Percentiles rank a stretch among this genome's conserved stretches.
Conservation (phyloP, 2,329 filamentous ascomycete species). For the Byssoonygena ceratinophila region DNA sequence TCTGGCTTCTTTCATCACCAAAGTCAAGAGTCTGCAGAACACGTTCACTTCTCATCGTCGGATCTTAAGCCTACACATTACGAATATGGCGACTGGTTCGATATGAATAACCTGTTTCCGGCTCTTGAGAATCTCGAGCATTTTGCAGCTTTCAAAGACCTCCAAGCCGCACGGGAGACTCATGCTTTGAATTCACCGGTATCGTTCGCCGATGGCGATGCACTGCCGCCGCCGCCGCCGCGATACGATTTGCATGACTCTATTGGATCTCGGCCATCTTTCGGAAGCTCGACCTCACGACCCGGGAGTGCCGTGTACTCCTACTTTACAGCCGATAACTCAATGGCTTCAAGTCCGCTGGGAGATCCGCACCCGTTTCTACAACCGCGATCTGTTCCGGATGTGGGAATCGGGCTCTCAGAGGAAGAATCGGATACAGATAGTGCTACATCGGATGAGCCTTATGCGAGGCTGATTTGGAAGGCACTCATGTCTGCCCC, state of each 20-base stretch:
- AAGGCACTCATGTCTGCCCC: conserved; percentile 59
- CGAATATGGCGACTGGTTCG: conserved; percentile 1
- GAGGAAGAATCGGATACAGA: conserved; percentile 17
- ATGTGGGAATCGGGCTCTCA: not conserved
- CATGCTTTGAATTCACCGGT: conserved; percentile 1
- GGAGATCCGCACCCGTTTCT: conserved; percentile 4
- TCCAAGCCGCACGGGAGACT: not conserved
- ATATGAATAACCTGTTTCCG: not conserved
- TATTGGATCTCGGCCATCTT: not conserved
- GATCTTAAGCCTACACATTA: not conserved
- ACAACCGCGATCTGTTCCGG: conserved; percentile 12
- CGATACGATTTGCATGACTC: conserved; percentile 1
- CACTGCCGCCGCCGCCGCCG: not conserved
- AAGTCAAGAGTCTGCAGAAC: not conserved
- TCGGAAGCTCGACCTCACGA: conserved; percentile 7
- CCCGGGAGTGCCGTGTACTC: conserved; percentile 13
- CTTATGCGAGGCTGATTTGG: conserved; percentile 76
- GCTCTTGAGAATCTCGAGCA: not conserved
- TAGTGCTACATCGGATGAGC: conserved; percentile 39
- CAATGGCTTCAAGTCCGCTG: conserved; percentile 14
- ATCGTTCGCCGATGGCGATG: not conserved
- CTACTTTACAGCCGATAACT: conserved; percentile 12
- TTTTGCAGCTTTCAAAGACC: not conserved
- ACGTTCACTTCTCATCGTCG: not conserved
- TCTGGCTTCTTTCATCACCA: not conserved